These are phyloP conservation scores for Celoporthe dispersa DNA, from an alignment of 2,329 filamentous ascomycete genomes.

Conservation along the genomic window DNA sequence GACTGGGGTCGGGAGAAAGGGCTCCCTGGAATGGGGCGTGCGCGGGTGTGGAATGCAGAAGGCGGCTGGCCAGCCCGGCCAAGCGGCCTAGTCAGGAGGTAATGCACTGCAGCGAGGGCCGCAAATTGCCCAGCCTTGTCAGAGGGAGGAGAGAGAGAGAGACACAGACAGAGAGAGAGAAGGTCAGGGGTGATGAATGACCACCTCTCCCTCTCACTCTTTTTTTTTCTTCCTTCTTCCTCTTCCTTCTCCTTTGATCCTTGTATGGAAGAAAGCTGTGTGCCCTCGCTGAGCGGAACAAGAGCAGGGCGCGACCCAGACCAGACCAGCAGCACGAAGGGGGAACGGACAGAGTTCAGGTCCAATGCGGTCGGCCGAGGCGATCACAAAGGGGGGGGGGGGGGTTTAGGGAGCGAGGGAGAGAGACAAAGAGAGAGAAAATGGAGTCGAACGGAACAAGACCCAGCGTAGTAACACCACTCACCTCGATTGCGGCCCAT, in stretches of 20 bases:
- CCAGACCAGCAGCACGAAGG: neutral
- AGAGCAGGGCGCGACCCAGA: neutral
- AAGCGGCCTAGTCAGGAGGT: neutral
- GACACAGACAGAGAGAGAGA: neutral
- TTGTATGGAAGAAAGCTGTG: neutral
- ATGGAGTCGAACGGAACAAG: conserved; percentile 38
- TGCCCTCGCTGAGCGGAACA: neutral
- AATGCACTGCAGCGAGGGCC: neutral
- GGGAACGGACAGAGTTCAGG: neutral
- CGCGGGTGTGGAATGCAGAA: neutral
- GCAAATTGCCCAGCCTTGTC: neutral
- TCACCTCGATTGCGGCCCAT: conserved; percentile 61
- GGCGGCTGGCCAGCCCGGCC: neutral
- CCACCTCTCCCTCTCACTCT: neutral
- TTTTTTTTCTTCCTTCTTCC: too few relatives aligned
- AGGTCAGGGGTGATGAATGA: conserved; percentile 3
- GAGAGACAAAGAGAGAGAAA: conserved; percentile 21
- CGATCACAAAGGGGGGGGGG: conserved; percentile 17
- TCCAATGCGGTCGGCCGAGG: neutral
- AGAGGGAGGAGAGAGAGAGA: neutral
- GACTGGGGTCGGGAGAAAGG: conserved; percentile 12
- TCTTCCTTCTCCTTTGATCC: too few relatives aligned
- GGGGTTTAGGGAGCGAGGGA: neutral
- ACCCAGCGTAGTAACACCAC: neutral
- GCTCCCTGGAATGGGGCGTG: conserved; percentile 17